Evolutionary conservation across 108 stramenopile genomes (phyloP).

Genomic region (Stephanodiscus triporus): DNA sequence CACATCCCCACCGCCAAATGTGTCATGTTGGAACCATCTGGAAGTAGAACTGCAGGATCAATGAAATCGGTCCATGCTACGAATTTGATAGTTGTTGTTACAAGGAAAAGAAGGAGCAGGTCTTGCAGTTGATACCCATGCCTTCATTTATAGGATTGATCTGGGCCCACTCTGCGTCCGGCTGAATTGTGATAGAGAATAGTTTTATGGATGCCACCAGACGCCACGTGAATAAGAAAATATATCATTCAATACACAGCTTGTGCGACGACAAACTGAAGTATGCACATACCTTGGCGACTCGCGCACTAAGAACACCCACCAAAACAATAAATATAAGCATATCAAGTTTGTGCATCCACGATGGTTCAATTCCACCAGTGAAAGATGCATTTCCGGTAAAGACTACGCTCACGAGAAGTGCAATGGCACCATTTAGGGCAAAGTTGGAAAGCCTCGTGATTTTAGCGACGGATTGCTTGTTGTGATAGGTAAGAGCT

Average conservation of each 20-base stretch:
- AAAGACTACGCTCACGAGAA: constrained; percentile 40
- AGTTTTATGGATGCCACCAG: not conserved
- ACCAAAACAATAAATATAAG: constrained; percentile 26
- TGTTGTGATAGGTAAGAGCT: constrained; percentile 50
- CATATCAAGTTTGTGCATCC: constrained; percentile 54
- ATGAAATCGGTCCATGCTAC: constrained; percentile 47
- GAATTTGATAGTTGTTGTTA: constrained; percentile 24
- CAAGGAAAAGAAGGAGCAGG: constrained; percentile 37
- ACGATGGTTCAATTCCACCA: constrained; percentile 46
- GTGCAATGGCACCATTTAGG: constrained; percentile 34
- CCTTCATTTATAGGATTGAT: constrained; percentile 30
- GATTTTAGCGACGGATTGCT: constrained; percentile 32
- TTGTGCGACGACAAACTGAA: constrained; percentile 11
- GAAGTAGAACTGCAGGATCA: constrained; percentile 29
- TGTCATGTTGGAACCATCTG: constrained; percentile 49
- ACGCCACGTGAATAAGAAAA: not conserved
- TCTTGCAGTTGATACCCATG: constrained; percentile 50
- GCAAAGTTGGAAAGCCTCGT: constrained; percentile 42
- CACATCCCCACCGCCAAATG: constrained; percentile 34
- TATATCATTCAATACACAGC: constrained; percentile 3
- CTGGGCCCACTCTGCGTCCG: constrained; percentile 39
- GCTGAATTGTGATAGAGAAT: constrained; percentile 8
- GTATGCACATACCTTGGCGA: not conserved
- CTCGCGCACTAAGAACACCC: constrained; percentile 5
- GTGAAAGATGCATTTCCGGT: constrained; percentile 39